These are phyloP conservation scores for Prunella vulgaris DNA, from an alignment of 257 asterid genomes.

Conservation along the genomic window DNA sequence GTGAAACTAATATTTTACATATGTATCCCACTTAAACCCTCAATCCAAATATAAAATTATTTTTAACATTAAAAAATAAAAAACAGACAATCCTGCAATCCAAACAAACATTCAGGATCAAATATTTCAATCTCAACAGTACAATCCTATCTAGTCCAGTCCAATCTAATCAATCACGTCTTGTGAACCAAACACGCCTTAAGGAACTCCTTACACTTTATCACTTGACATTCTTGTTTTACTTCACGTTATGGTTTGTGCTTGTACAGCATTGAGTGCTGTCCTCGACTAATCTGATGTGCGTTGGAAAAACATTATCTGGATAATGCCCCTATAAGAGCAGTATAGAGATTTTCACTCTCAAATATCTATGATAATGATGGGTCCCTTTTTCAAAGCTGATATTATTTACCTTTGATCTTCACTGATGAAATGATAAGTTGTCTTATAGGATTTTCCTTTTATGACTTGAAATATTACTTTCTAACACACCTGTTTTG, in stretches of 20 bases:
- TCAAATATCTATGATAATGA: not conserved
- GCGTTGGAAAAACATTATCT: too few species aligned
- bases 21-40: too few species aligned
- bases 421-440: not conserved
- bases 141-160: too few species aligned
- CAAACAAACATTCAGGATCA: too few species aligned
- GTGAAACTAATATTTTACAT: too few species aligned
- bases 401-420: not conserved
- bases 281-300: too few species aligned
- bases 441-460: not conserved
- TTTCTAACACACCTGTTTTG: not conserved
- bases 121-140: too few species aligned
- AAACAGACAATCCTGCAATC: too few species aligned
- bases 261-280: not conserved
- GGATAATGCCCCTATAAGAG: not conserved
- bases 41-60: too few species aligned
- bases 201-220: not conserved
- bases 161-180: too few species aligned
- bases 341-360: not conserved
- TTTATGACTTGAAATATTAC: not conserved
- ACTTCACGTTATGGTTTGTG: not conserved
- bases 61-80: too few species aligned
- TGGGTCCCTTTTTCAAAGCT: not conserved
- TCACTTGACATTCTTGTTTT: not conserved
- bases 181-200: too few species aligned